Evolutionary conservation across 192 early-diverging fungal species (phyloP).

Genomic region (Coemansia sp.): DNA sequence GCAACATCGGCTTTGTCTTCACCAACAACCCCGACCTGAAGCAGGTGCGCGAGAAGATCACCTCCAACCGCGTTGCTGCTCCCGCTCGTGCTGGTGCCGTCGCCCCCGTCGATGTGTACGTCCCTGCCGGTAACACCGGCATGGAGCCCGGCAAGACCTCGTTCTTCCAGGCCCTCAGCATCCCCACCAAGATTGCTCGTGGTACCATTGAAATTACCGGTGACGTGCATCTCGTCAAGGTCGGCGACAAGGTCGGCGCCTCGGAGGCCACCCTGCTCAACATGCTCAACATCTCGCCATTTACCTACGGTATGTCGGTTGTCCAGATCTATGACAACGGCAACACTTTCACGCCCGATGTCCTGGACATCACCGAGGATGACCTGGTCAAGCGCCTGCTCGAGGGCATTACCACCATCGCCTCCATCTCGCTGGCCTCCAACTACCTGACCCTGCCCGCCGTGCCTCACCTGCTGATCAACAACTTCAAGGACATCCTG

Average conservation of each 20-base stretch:
- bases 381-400: constrained; percentile 69
- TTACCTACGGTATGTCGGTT: constrained; percentile 99
- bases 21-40: constrained; percentile 94
- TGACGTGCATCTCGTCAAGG: constrained; percentile 92
- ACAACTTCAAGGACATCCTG: constrained; percentile 98
- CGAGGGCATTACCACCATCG: constrained; percentile 72
- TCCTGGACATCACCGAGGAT: constrained; percentile 90
- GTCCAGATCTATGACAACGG: constrained; percentile 93
- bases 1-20: constrained; percentile 99
- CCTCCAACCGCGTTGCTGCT: constrained; percentile 93
- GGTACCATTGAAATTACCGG: constrained; percentile 99
- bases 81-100: constrained; percentile 96
- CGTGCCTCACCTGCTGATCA: constrained; percentile 95
- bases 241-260: constrained; percentile 92
- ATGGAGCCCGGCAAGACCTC: constrained; percentile 99
- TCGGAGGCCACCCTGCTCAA: constrained; percentile 98
- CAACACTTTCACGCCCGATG: constrained; percentile 80
- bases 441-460: constrained; percentile 83
- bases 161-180: constrained; percentile 99
- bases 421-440: constrained; percentile 80
- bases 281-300: constrained; percentile 99
- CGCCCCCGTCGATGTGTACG: constrained; percentile 91
- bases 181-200: constrained; percentile 99
- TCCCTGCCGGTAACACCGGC: constrained; percentile 98
- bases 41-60: constrained; percentile 88